Percentiles rank a stretch among this genome's conserved stretches.
Evolutionary conservation across 331 rosid genomes (phyloP).

Genomic region (Rosa hybrid): DNA sequence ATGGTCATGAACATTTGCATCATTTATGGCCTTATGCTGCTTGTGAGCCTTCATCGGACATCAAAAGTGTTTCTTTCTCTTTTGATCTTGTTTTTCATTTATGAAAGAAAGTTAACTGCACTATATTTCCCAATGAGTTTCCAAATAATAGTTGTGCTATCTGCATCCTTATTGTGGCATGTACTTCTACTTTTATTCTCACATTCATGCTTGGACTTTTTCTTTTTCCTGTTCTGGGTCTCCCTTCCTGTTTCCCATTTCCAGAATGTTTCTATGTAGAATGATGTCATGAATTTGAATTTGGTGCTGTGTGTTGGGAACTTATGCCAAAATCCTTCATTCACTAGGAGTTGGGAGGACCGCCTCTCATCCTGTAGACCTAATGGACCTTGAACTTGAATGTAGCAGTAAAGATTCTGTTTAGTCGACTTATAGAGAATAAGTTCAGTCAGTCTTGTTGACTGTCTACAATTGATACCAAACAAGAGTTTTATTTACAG

Average conservation of each 20-base stretch:
- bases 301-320: not conserved
- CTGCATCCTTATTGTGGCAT: not conserved
- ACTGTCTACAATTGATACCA: not conserved
- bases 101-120: not conserved
- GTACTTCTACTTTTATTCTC: not conserved
- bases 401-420: not conserved
- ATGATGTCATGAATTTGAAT: slow-evolving; percentile 9
- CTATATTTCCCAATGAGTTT: not conserved
- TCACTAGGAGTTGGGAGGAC: not conserved
- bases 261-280: not conserved
- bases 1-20: not conserved
- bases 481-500: not conserved
- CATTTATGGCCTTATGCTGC: slow-evolving; percentile 1
- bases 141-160: not conserved
- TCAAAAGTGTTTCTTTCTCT: not conserved
- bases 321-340: not conserved
- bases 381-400: slow-evolving; percentile 5
- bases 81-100: not conserved
- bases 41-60: not conserved
- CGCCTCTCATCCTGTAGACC: not conserved
- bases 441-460: slow-evolving; percentile 6
- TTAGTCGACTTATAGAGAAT: not conserved
- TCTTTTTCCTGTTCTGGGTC: not conserved
- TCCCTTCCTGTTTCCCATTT: not conserved
- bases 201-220: not conserved